Base-by-base conservation (phyloP, 2,329 filamentous ascomycete genomes). In the Beauveria caledonica region DNA sequence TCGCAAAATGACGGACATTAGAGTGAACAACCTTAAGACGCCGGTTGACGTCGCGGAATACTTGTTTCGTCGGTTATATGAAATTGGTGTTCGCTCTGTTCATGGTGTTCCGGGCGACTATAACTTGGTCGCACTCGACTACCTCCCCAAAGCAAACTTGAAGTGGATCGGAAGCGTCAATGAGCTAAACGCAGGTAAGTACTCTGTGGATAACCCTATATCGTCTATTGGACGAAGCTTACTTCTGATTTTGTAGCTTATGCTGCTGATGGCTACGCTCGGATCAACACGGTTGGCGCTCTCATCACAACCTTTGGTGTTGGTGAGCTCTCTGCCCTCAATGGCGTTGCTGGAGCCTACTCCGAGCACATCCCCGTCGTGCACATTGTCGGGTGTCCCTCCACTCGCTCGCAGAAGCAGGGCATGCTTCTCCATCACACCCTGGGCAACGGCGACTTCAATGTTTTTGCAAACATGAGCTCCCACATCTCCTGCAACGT, bases 381-480 rank as follows among this genome's bases (percentile, higher is more conserved):
- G 29, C 87, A 91, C 71, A 85, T 88, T 60, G 85, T 87, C 45
- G 79, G 79, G 53, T 80, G 76, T 63, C 79, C 79, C 1, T 78
- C 77, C 13, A 79, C 77, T 42, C 67, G 75, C 61, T 79, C 78
- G 17, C 77, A 80, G 69, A 73, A 73, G 52, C 73, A 77, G 57
- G 75, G 76, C 64, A 77, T 79, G 74, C 71, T 80, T 39, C 73
- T 81, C 36, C 86, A 89, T 67, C 88, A 90, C 72, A 89, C 87
- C 0, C 82, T 90, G 1, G 86, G 85, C 60, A 89, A 90, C 66
- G 87, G 90, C 62, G 87, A 95, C 74, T 95, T 89, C 74, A 86
- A 88, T 63, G 89, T 91, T 59, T 96, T 95, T 72, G 81, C 85
- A 66, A 83, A 89, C 68, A 95, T 96, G 87, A 89, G 80, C 70